A percentile compares a stretch with the other conserved stretches of the same genome.
These are phyloP conservation scores for Dictyostelium intermedium DNA, from an alignment of 78 protist species.

Conservation along the genomic window DNA sequence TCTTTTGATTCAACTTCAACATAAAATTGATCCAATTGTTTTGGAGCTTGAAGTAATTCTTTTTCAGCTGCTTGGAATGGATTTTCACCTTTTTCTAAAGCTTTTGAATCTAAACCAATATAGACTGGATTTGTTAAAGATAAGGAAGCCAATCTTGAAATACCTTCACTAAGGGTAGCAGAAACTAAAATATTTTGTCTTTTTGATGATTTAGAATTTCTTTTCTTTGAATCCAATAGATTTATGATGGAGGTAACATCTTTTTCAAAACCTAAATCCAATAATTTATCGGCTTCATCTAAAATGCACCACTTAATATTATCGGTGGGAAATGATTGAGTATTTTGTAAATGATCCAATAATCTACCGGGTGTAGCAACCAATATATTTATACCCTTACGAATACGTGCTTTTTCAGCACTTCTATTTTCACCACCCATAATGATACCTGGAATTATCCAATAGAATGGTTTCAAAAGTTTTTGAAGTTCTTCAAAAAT, in stretches of 20 bases:
- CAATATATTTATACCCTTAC: slow-evolving; percentile 90
- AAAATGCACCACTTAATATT: slow-evolving; percentile 68
- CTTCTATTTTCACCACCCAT: slow-evolving; percentile 93
- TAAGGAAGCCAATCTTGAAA: slow-evolving; percentile 89
- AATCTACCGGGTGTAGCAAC: slow-evolving; percentile 96
- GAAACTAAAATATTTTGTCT: slow-evolving; percentile 88
- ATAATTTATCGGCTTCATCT: slow-evolving; percentile 95
- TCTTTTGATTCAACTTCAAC: slow-evolving; percentile 75
- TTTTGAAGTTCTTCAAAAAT: slow-evolving; percentile 58
- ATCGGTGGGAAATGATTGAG: slow-evolving; percentile 57
- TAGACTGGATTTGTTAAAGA: slow-evolving; percentile 57
- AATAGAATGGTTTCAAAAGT: slow-evolving; percentile 72
- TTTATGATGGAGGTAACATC: slow-evolving; percentile 64
- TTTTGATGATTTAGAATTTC: neutral
- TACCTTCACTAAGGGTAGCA: slow-evolving; percentile 83
- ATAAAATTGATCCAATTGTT: slow-evolving; percentile 66
- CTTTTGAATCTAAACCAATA: slow-evolving; percentile 34
- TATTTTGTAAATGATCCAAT: slow-evolving; percentile 89
- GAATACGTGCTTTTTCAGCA: slow-evolving; percentile 92
- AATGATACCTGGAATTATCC: slow-evolving; percentile 86
- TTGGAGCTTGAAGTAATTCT: slow-evolving; percentile 30
- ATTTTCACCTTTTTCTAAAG: neutral
- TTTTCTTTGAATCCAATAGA: slow-evolving; percentile 57
- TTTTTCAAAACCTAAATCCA: slow-evolving; percentile 92
- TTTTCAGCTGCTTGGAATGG: neutral